Evolutionary conservation across 1,284 basidiomycete species (phyloP).

Genomic region (Cutaneotrichosporon spelunceum): DNA sequence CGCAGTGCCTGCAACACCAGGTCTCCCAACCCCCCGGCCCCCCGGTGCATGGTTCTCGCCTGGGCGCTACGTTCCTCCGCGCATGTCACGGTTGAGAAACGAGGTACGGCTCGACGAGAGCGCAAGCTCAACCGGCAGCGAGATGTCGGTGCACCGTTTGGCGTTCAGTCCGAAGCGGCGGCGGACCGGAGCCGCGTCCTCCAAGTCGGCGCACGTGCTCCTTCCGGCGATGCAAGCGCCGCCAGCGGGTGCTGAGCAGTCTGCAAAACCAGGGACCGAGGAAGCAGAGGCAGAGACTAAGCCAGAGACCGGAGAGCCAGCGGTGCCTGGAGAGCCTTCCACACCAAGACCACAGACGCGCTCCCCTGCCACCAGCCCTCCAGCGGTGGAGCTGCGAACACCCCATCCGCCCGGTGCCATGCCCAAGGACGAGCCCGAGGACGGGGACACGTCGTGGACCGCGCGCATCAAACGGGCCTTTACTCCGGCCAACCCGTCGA

Average conservation of each 20-base stretch:
- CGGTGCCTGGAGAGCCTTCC: not conserved
- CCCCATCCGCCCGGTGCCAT: not conserved
- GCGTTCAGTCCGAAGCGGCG: conserved; percentile 3
- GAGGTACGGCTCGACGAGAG: conserved; percentile 25
- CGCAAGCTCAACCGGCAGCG: conserved; percentile 10
- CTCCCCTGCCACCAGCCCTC: not conserved
- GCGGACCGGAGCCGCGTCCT: not conserved
- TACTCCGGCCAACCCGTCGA: not conserved
- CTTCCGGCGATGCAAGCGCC: not conserved
- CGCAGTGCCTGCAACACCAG: not conserved
- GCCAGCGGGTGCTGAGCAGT: not conserved
- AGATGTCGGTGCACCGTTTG: conserved; percentile 3
- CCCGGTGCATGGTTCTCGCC: conserved; percentile 30
- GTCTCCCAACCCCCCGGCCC: conserved; percentile 28
- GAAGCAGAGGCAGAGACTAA: not conserved
- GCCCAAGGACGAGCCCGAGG: conserved; percentile 9
- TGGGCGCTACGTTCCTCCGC: conserved; percentile 7
- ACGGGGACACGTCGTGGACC: conserved; percentile 17
- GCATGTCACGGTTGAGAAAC: conserved; percentile 16
- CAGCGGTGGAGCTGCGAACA: not conserved
- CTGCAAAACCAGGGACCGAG: not conserved
- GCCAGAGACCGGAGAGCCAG: not conserved
- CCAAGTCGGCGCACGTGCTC: not conserved
- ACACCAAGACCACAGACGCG: not conserved
- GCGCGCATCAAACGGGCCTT: conserved; percentile 9